phyloP scores from a whole-genome alignment of 257 asterid species.

The Fraxinus cuspidata region DNA sequence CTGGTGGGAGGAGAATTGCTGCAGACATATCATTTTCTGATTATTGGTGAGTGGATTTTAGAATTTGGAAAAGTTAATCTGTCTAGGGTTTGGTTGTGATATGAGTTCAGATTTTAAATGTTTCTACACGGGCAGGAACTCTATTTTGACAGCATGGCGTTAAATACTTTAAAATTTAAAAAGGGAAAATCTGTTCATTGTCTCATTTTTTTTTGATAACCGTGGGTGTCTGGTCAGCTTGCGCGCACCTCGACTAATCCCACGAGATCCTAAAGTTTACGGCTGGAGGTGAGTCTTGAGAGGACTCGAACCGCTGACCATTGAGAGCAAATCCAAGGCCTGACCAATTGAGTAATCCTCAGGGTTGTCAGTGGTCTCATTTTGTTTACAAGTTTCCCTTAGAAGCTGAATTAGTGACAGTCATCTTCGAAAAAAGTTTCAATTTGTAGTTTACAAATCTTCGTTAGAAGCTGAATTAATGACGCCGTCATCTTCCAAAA shows the following conservation, averaged over 20 bases:
- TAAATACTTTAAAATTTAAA: no score
- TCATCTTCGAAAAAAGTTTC: not conserved
- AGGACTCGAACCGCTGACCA: no score
- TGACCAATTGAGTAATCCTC: no score
- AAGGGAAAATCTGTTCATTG: not conserved
- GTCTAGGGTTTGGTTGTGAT: not conserved
- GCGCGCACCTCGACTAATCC: no score
- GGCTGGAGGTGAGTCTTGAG: no score
- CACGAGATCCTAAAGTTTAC: no score
- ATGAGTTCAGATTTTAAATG: not conserved
- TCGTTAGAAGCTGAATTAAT: not conserved
- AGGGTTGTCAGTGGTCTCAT: not conserved
- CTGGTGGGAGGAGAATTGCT: not conserved
- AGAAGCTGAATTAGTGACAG: not conserved
- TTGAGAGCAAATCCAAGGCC: no score
- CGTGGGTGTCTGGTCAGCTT: no score
- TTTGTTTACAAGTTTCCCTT: not conserved
- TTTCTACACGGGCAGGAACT: not conserved
- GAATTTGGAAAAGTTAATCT: not conserved
- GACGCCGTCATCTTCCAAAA: no score
- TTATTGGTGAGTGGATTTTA: not conserved
- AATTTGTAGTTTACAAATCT: no score
- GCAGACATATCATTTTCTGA: not conserved
- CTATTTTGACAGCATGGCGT: not conserved
- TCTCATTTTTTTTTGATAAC: no score